Evolutionary conservation across 2,329 filamentous ascomycete genomes (phyloP).

Genomic region (Thelonectria discophora): DNA sequence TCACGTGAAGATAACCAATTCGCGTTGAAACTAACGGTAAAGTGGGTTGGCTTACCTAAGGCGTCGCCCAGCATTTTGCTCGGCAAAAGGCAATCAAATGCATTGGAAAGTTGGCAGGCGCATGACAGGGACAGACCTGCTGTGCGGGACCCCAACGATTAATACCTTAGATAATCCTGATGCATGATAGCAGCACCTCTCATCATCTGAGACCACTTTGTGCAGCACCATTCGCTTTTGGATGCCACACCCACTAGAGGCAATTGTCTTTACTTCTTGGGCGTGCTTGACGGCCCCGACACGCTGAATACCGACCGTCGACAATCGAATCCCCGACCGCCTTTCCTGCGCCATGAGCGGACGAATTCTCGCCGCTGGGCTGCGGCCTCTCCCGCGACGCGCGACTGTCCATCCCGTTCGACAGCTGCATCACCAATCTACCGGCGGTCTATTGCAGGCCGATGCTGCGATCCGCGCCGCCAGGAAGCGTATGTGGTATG

Average conservation of each 20-base stretch:
- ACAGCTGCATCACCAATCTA: conserved; percentile 72
- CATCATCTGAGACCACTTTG: conserved; percentile 29
- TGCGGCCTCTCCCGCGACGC: conserved; percentile 72
- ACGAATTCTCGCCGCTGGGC: conserved; percentile 70
- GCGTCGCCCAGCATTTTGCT: not conserved
- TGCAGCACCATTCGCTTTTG: conserved; percentile 25
- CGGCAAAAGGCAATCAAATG: conserved; percentile 23
- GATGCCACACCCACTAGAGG: conserved; percentile 34
- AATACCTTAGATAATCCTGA: conserved; percentile 26
- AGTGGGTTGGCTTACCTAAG: conserved; percentile 13
- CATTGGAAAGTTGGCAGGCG: conserved; percentile 23
- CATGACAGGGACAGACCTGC: conserved; percentile 31
- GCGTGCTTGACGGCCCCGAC: conserved; percentile 39
- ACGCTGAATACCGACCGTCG: conserved; percentile 30
- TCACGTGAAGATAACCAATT: conserved; percentile 48
- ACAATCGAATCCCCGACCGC: conserved; percentile 28
- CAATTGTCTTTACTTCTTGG: conserved; percentile 32
- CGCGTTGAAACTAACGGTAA: not conserved
- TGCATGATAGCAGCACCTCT: conserved; percentile 35
- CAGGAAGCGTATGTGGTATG: conserved; percentile 76
- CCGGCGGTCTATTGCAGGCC: conserved; percentile 73
- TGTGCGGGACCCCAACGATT: conserved; percentile 24
- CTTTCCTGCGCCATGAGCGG: conserved; percentile 46
- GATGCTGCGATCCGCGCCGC: conserved; percentile 70
- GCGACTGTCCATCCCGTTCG: conserved; percentile 64